phyloP scores from a whole-genome alignment of 768 basidiomycete genomes.

The Russula olivacea region DNA sequence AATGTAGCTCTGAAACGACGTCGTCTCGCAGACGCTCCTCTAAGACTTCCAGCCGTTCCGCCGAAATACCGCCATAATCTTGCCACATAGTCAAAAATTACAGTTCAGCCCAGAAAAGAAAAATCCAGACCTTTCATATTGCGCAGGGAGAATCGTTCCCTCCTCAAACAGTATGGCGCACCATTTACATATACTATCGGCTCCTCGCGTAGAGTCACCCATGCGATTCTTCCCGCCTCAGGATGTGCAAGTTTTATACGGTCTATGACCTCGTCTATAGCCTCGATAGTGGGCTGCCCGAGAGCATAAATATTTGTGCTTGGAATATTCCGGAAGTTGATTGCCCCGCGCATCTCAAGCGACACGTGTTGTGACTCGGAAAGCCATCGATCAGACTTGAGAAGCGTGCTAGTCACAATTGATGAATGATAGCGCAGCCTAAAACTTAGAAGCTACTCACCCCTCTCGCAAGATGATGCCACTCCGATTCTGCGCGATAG shows the following conservation, averaged over 20 bases:
- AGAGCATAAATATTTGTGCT: constrained; percentile 82
- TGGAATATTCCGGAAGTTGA: constrained; percentile 86
- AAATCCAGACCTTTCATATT: constrained; percentile 80
- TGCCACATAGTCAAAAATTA: constrained; percentile 3
- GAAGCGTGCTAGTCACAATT: constrained; percentile 50
- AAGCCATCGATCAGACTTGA: constrained; percentile 93
- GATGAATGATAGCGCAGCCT: background rate
- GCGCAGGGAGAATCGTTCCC: constrained; percentile 79
- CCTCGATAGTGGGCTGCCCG: constrained; percentile 87
- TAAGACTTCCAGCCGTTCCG: constrained; percentile 78
- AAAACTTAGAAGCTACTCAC: constrained; percentile 38
- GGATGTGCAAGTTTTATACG: constrained; percentile 59
- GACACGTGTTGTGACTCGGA: constrained; percentile 61
- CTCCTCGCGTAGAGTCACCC: constrained; percentile 93
- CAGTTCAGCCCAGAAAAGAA: background rate
- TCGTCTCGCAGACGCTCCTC: constrained; percentile 89
- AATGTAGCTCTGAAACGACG: constrained; percentile 72
- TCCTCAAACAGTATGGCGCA: constrained; percentile 80
- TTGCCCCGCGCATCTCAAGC: constrained; percentile 79
- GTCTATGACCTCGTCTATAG: constrained; percentile 72
- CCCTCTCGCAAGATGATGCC: constrained; percentile 92
- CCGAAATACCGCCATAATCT: constrained; percentile 96
- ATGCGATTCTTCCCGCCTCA: constrained; percentile 58
- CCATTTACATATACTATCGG: constrained; percentile 92
- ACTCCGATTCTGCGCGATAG: constrained; percentile 66